Base-by-base conservation (phyloP, 768 basidiomycete genomes). In the Candolleomyces aberdarensis region DNA sequence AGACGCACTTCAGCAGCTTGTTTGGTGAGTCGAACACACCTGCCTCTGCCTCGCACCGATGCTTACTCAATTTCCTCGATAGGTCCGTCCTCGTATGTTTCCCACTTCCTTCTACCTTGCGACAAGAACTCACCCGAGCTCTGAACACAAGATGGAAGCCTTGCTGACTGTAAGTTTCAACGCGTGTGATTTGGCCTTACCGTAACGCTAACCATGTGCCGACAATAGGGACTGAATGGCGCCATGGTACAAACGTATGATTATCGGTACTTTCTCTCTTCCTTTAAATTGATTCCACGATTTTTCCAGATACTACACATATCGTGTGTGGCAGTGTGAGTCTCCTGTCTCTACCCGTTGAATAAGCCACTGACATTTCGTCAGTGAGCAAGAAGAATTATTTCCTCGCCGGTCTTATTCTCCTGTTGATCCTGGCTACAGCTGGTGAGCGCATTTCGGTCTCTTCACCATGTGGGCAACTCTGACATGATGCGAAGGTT, bases 241-340 rank as follows among this genome's bases (percentile, higher is more conserved):
- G 71, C 77, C 46, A 68, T 84, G 20, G 84, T 85, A 6, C 85
- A 86, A 71, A 76, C 74, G 81, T 80, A 36, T 41, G 75, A 69
- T 15, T 17, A 1, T 17, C 40, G 22, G n/a, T 29, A n/a, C 17
- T 39, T 10, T 39, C 26, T 48, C 17, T 29, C 26, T 41, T 19
- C 15, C 4, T n/a, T 29, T 51, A 54, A 6, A 32, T 11, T 41
- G 36, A 3, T 17, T 26, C 26, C 5, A n/a, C 5, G 6, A 36
- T 36, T 8, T 32, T 36, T 44, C 19, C 52, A 83, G 80, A 43
- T 86, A 85, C 70, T 76, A 85, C 61, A 67, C 75, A 0, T 69
- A 76, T 63, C 81, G 84, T 0, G 73, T 86, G 3, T 86, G 79
- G 74, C 75, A 70, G 52, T 65, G 80, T 80, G 55, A 64, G 78